Percentiles rank a stretch among this genome's conserved stretches.
phyloP scores from a whole-genome alignment of 2,329 filamentous ascomycete genomes.

The Pseudogymnoascus sp. region DNA sequence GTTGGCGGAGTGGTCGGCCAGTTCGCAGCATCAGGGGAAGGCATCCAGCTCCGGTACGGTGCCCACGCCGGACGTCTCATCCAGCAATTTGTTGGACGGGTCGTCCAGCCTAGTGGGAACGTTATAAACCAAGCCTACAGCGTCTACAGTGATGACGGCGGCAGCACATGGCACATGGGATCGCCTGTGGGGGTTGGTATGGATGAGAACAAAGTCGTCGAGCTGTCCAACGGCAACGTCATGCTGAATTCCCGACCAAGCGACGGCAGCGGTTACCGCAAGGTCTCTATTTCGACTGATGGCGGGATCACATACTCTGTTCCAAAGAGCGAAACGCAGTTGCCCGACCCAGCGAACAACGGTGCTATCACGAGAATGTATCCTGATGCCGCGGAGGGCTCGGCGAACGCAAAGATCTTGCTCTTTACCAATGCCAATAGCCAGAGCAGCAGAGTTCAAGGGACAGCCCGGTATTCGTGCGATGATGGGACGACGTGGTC shows the following conservation, averaged over 20 bases:
- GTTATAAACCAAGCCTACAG: background rate
- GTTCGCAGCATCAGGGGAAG: background rate
- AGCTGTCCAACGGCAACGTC: background rate
- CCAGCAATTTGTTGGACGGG: background rate
- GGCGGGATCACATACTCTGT: background rate
- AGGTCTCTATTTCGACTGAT: background rate
- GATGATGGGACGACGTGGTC: conserved; percentile 3
- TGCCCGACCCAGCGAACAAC: background rate
- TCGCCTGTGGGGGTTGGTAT: background rate
- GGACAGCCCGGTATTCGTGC: background rate
- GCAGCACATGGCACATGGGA: background rate
- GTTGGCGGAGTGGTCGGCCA: background rate
- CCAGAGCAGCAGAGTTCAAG: background rate
- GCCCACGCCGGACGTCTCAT: background rate
- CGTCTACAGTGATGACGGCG: background rate
- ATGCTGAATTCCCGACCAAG: background rate
- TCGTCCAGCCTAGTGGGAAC: background rate
- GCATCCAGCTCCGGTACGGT: background rate
- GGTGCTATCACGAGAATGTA: background rate
- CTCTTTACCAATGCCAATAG: background rate
- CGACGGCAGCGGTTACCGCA: background rate
- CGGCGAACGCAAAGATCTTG: background rate
- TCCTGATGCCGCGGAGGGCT: background rate
- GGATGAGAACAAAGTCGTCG: conserved; percentile 4
- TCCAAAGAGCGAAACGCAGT: background rate